A percentile compares a stretch with the other conserved stretches of the same genome.
Evolutionary conservation across 2,329 filamentous ascomycete genomes (phyloP).

Genomic region (Fusarium sp.): DNA sequence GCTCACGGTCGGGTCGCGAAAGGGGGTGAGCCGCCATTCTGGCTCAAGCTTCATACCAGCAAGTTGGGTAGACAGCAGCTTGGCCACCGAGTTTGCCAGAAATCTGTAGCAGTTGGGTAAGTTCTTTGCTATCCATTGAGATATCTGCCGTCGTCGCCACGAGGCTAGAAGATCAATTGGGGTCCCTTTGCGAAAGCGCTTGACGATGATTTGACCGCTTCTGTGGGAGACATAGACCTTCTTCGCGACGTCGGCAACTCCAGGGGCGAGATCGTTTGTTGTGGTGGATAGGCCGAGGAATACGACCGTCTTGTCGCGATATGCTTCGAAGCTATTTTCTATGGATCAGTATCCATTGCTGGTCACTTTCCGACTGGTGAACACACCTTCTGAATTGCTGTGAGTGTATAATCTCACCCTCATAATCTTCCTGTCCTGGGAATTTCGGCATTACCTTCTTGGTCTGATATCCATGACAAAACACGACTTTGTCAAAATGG

Average conservation of each 20-base stretch:
- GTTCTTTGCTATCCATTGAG: constrained; percentile 22
- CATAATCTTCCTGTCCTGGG: constrained; percentile 3
- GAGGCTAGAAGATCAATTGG: constrained; percentile 13
- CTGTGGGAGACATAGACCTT: constrained; percentile 32
- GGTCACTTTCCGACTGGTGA: rapidly evolving
- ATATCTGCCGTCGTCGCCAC: constrained; percentile 26
- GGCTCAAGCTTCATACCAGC: constrained; percentile 10
- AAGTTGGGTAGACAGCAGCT: constrained; percentile 3
- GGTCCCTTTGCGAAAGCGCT: constrained; percentile 13
- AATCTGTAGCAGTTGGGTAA: constrained; percentile 10
- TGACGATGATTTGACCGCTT: constrained; percentile 23
- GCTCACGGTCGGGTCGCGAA: constrained; percentile 8
- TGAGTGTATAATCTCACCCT: constrained; percentile 22
- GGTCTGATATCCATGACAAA: constrained; percentile 33
- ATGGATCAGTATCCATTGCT: rapidly evolving
- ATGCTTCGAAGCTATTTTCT: neutral
- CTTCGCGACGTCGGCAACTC: constrained; percentile 2
- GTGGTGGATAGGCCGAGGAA: constrained; percentile 19
- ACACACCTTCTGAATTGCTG: constrained; percentile 29
- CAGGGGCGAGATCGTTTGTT: constrained; percentile 20
- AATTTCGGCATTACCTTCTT: constrained; percentile 18
- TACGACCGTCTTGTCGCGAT: constrained; percentile 14
- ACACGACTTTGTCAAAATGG: constrained; percentile 27
- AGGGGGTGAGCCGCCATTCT: constrained; percentile 20
- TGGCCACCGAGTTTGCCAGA: constrained; percentile 2